phyloP scores from a whole-genome alignment of 2,329 filamentous ascomycete species.

The Alternaria ventricosa region DNA sequence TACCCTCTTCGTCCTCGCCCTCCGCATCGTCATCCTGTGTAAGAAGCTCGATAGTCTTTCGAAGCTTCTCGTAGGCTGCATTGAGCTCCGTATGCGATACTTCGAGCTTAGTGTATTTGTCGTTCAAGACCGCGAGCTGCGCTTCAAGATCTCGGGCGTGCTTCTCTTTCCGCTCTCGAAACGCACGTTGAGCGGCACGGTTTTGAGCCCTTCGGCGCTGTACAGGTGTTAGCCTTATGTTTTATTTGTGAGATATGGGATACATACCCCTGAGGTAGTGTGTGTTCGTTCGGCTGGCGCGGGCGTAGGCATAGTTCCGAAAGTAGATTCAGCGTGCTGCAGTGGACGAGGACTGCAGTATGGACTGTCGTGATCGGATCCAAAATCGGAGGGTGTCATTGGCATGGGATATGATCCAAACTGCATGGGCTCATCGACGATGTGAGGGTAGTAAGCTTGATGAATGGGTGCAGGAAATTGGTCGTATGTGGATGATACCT shows the following conservation, averaged over 20 bases:
- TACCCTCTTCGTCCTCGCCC: conserved; percentile 35
- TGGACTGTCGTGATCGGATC: conserved; percentile 48
- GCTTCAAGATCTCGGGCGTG: conserved; percentile 68
- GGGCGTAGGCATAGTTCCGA: conserved; percentile 22
- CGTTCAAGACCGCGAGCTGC: conserved; percentile 61
- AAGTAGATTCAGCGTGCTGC: conserved; percentile 34
- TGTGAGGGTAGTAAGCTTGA: conserved; percentile 43
- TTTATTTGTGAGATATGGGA: too few relatives aligned
- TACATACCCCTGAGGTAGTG: conserved; percentile 49
- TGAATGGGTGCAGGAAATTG: conserved; percentile 41
- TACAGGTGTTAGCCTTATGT: conserved; percentile 11
- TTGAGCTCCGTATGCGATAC: conserved; percentile 58
- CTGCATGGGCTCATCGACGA: conserved; percentile 41
- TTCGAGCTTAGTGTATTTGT: conserved; percentile 63
- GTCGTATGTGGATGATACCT: conserved; percentile 49
- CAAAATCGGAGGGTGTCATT: conserved; percentile 50
- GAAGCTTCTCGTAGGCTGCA: conserved; percentile 49
- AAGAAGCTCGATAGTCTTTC: conserved; percentile 49
- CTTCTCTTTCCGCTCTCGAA: conserved; percentile 69
- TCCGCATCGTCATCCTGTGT: conserved; percentile 44
- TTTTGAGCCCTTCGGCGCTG: conserved; percentile 67
- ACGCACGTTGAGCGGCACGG: conserved; percentile 66
- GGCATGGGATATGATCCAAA: conserved; percentile 45
- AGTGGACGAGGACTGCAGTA: conserved; percentile 47
- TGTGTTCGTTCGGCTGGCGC: conserved; percentile 41